Evolutionary conservation across 164 flowering plant species (phyloP), one percentile per base, ranked within the genome.

Genomic region (Magnolia officinalis): DNA sequence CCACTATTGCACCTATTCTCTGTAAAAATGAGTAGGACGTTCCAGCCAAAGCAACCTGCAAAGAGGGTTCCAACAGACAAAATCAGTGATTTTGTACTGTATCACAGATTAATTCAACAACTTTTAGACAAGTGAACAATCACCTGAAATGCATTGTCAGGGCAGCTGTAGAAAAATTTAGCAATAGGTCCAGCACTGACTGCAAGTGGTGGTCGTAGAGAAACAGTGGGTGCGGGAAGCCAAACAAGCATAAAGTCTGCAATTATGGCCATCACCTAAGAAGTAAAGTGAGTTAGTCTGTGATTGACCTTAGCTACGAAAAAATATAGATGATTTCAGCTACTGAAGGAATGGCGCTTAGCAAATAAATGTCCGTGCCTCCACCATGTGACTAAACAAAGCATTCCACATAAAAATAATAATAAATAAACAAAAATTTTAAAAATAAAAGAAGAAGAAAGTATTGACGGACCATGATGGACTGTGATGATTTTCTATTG

Each of bases 241-340:
- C 87, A 96, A 52, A 96, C 99, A 77, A 96, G 97, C 99, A 96
- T 96, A 86, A 96, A 96, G 86, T 96, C 99, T 78, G 99, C 99
- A 84, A 94, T 87, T 77, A 96, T 84, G 76, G 98, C 98, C 99
- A 96, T 96, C 64, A 86, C 95, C 97, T 93, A 77, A 72, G 79
- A 76, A 72, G 23, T 45, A 77, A 78, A 77, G 23, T 8, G 64
- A 59, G 29, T 78, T 65, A 23, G 29, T 59, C 74, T 52, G 71
- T 69, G 20, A 45, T 72, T 4, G 18, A 67, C n/a, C 19, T 4
- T 23, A 71, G 29, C 13, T 8, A 26, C 16, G 74, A 8, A 75
- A 51, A 45, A 1, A 4, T 18, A 21, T 18, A 29, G 29, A 24
- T 20, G 24, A 65, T 21, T 8, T 65, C 21, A 65, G 24, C 24